phyloP scores from a whole-genome alignment of 768 basidiomycete genomes.

The Suillus weaverae region DNA sequence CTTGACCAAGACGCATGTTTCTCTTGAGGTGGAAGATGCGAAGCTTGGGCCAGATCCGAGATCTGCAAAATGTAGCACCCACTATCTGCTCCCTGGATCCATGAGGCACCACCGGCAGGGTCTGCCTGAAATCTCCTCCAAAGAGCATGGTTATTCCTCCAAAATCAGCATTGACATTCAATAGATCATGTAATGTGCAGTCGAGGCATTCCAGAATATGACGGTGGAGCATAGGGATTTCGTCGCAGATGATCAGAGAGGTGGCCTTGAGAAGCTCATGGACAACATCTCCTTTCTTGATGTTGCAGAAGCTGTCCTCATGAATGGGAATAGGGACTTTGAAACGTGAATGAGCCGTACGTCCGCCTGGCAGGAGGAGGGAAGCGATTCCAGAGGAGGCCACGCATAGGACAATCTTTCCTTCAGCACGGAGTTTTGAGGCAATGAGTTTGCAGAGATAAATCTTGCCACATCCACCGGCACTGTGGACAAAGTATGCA shows the following conservation, averaged over 20 bases:
- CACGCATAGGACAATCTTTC: conserved; percentile 44
- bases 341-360: conserved; percentile 48
- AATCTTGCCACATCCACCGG: conserved; percentile 47
- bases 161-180: conserved; percentile 32
- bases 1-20: conserved; percentile 43
- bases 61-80: conserved; percentile 34
- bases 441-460: conserved; percentile 34
- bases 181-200: conserved; percentile 35
- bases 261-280: conserved; percentile 36
- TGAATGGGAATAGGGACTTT: conserved; percentile 42
- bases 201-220: conserved; percentile 43
- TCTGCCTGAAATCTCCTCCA: conserved; percentile 52
- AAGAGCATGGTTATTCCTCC: conserved; percentile 42
- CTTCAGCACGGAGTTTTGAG: conserved; percentile 23
- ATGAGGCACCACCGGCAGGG: conserved; percentile 41
- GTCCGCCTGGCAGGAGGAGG: conserved; percentile 41
- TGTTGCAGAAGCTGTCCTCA: conserved; percentile 31
- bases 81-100: conserved; percentile 41
- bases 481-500: conserved; percentile 42
- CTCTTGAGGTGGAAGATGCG: conserved; percentile 32
- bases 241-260: conserved; percentile 46
- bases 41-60: conserved; percentile 39
- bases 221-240: conserved; percentile 38
- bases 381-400: conserved; percentile 53
- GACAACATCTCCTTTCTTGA: conserved; percentile 32